Base-by-base conservation (phyloP, 2,329 filamentous ascomycete genomes). In the Neofusicoccum parvum region DNA sequence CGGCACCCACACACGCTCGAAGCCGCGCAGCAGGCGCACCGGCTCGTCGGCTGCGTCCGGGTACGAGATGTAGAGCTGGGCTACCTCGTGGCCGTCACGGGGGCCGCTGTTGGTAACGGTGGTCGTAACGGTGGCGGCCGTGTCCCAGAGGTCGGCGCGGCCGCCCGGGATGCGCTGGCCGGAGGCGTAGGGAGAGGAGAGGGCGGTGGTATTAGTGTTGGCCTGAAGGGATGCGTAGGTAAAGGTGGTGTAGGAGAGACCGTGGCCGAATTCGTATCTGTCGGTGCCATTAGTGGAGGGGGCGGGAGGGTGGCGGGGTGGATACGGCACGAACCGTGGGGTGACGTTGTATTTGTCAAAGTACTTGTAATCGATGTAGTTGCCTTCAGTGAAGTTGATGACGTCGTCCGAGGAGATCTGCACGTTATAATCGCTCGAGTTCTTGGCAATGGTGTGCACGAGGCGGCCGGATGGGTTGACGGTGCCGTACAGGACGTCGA, bases 361-460 rank as follows among this genome's bases (percentile, higher is more conserved):
- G 50, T 75, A 67, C 36, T 79, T 75, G 70, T 82, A 82, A 67
- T 82, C 80, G 67, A 82, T 77, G 68, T 76, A 78, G 7, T 81
- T 68, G n/a, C 80, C 78, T 72, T 81, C 80, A 11, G 73, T 69
- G 67, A 75, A 78, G 59, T 74, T 71, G 56, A 74, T 72, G 27
- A 72, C 70, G 2, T 87, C 86, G 74, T 3, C 88, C 84, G 0
- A 85, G 88, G 62, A 75, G 70, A 0, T 76, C 70, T 64, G 80
- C 72, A 6, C 67, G 73, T 5, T 72, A 73, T 95, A 94, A 74
- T 96, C 92, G 27, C 85, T 80, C 0, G 89, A 81, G 0, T 82
- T 83, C 71, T 88, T 88, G 9, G 91, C 92, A 49, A 97, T 90
- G 0, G 92, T 96, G 78, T 96, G 97, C 0, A 93, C 93, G 2